Evolutionary conservation across 106 monocot genomes (phyloP), one percentile per base, ranked within the genome.

Genomic region (Alisma plantagoaquatica): DNA sequence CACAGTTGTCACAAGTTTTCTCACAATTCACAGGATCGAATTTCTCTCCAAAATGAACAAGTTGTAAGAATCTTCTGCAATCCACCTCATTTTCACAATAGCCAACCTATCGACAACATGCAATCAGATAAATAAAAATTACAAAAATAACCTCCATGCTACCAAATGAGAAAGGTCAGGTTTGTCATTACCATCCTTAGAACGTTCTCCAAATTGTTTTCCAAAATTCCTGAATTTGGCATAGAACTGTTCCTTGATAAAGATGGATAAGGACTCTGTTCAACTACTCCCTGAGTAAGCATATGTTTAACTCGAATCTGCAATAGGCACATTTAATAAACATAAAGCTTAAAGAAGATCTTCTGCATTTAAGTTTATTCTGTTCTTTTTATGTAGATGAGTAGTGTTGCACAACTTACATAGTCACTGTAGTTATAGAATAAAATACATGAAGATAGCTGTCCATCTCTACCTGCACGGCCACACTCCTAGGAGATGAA

Each of bases 41-140:
- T 23, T 85, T 98, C 70, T 98, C 96, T 43, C 96, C 96, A 69
- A 98, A 85, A 74, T 98, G 96, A 59, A 98, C 60, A 35, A 98
- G 69, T 66, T 98, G 96, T 43, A 90, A 54, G 12, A 98, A 29
- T 8, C 89, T 75, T 67, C 96, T 76, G 63, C 96, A 98, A 59
- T 98, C 96, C 22, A 69, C 67, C 44, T 90, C 73, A 49, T 98
- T 98, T 69, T 98, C 96, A 60, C 85, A 98, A 69, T 98, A 98
- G 55, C 71, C 73, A 44, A 98, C 89, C 96, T 98, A 76, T 58
- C 70, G 57, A 14, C 35, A 38, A 38, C 14, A 38, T 38, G 9
- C 14, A 38, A 41, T 5, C 9, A 63, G 27, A 25, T 3, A 33
- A 51, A 63, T 49, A 60, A 20, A 60, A 23, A 38, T 6, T 6